Evolutionary conservation across 176 grass and related monocot genomes (phyloP), one percentile per base, ranked within the genome.

Genomic region (Stipa capillata): DNA sequence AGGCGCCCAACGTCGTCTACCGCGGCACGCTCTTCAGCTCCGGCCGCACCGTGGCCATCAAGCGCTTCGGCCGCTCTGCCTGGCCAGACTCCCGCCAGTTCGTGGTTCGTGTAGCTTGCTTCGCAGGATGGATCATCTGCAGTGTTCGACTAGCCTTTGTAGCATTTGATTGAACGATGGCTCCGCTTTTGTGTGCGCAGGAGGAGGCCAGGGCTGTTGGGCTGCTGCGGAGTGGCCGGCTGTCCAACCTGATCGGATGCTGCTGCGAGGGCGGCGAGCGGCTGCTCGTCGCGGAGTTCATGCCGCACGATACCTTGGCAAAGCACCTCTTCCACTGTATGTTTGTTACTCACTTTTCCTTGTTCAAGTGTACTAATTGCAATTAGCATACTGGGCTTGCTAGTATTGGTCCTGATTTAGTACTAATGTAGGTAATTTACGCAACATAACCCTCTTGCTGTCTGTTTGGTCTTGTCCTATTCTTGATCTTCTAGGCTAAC

Each of bases 281-380:
- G 56, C 79, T 92, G 28, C 89, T 97, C n/a, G 91, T 97, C 0
- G 89, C 94, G 0, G 91, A 97, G 87, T 92, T 92, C 87, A 94
- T 97, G 91, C 91, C 94, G 2, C 82, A 92, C 2, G 85, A 94
- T 31, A 94, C 94, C 29, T 72, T 97, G 40, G 94, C 91, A 32
- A 97, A 97, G 55, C 94, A 97, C 63, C 91, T 97, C 29, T 97
- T 97, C 87, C 94, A 94, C 82, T 97, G 94, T 97, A 90, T 59
- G 90, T 78, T 65, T 77, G 4, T 10, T 81, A 11, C 52, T 16
- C 40, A 23, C 50, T 66, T 45, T 18, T 11, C 23, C 21, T 29
- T 77, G 40, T 10, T 27, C n/a, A 52, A 66, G 43, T 52, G 34
- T 14, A 25, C 4, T 54, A 60, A 2, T 8, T 59, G 35, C 27